Base-by-base conservation (phyloP, 257 asterid species). In the Solanum pimpinellifolium region DNA sequence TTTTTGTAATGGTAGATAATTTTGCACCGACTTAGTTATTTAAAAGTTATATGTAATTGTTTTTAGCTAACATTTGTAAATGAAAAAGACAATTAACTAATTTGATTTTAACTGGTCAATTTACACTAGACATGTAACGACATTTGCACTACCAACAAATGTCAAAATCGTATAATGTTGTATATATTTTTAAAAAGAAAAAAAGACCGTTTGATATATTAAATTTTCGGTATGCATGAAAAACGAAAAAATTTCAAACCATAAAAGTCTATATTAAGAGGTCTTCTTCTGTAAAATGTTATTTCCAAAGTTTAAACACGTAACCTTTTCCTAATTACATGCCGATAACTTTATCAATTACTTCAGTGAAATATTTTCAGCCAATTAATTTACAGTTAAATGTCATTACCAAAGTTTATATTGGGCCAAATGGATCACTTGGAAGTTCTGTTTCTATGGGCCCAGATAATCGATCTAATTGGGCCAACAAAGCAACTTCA, bases 141-240 rank as follows among this genome's bases (percentile, higher is more conserved):
- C 41, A 37, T 5, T 20, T 73, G 29, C 81, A 68, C 74, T 27
- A 27, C 13, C 35, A 66, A 0, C 39, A 33, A 35, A 39, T 73
- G 6, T 60, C 66, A 59, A 21, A 59, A 56, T 56, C 4, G 18
- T 7, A 0, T 52, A 59, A 12, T 21, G 2, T 56, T 20, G 9
- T 15, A 14, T 15, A 47, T 46, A 1, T 46, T 49, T 49, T 1
- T 8, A 1, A 21, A 21, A 23, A 9, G 5, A 5, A 1, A 2
- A 4, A 10, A 6, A 20, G 3, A 1, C 18, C 5, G 14, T 25
- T 0, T 1, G 3, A 1, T 65, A 31, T n/a, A n/a, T 4, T 25
- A 25, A 25, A 6, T 0, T 66, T 25, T 25, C 7, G 20, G 0
- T 66, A 68, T 1, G 35, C 16, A 3, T 1, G 0, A 2, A 2